Conservation (phyloP, 495 filamentous ascomycete genomes). For the Aspergillus sclerotiicarbonarius region DNA sequence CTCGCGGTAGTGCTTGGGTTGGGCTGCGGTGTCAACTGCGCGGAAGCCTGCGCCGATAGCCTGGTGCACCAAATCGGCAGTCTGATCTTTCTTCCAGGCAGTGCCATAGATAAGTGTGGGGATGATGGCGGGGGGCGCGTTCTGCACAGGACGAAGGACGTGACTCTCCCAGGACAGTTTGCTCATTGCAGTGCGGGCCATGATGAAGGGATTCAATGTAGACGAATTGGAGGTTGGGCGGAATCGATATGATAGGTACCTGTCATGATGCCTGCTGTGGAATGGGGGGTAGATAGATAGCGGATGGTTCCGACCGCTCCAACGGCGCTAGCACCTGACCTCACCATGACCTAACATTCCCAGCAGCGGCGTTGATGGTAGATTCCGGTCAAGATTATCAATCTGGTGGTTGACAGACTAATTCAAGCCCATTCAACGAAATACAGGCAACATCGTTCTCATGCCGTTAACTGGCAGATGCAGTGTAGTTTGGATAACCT, state of each 20-base stretch:
- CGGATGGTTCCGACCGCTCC: too few species aligned
- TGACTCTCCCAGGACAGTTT: conserved; percentile 38
- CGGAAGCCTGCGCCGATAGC: conserved; percentile 71
- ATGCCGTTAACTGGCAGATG: neutral
- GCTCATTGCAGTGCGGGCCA: conserved; percentile 26
- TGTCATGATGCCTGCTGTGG: too few species aligned
- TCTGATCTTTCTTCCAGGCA: conserved; percentile 81
- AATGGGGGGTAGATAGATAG: too few species aligned
- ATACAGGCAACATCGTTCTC: conserved; percentile 11
- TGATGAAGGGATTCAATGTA: conserved; percentile 6
- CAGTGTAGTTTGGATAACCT: conserved; percentile 5
- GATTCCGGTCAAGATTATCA: too few species aligned
- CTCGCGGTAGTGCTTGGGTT: conserved; percentile 78
- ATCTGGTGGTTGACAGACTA: neutral
- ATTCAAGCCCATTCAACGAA: too few species aligned
- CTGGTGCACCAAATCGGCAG: conserved; percentile 62
- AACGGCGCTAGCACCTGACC: conserved; percentile 1
- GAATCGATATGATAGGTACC: too few species aligned
- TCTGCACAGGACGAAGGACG: conserved; percentile 30
- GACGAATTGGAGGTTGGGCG: neutral
- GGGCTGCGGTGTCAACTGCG: conserved; percentile 75
- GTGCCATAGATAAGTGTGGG: conserved; percentile 76
- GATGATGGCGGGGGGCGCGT: conserved; percentile 27
- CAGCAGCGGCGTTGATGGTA: too few species aligned
- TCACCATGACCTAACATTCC: conserved; percentile 13